Evolutionary conservation across 2,329 filamentous ascomycete species (phyloP).

Genomic region (Fusarium sp.): DNA sequence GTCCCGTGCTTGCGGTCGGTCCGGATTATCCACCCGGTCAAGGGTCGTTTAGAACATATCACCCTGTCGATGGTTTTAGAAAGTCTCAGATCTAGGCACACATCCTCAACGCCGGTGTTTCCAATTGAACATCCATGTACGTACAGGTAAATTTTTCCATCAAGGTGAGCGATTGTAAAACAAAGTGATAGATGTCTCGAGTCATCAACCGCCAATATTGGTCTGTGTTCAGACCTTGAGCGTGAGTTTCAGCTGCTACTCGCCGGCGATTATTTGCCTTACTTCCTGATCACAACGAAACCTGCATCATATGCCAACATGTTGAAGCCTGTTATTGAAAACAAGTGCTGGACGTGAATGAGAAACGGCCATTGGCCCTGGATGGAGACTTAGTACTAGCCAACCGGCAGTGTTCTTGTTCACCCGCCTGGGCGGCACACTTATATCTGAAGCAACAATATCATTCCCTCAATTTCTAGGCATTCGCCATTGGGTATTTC

Average conservation of each 20-base stretch:
- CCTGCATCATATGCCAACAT: not conserved
- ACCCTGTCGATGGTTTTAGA: constrained; percentile 28
- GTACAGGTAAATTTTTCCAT: constrained; percentile 4
- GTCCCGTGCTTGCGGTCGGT: constrained; percentile 32
- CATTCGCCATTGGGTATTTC: not conserved
- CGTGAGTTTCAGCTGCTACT: constrained; percentile 9
- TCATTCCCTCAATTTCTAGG: not conserved
- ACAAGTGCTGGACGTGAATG: not conserved
- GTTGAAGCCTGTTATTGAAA: not conserved
- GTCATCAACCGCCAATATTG: not conserved
- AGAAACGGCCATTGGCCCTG: not conserved
- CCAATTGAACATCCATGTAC: constrained; percentile 25
- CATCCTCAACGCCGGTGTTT: constrained; percentile 41
- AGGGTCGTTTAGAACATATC: constrained; percentile 24
- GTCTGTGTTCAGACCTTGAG: not conserved
- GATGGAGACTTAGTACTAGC: not conserved
- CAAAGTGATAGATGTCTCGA: not conserved
- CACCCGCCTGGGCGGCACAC: not conserved
- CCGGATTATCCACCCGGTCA: constrained; percentile 40
- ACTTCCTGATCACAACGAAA: not conserved
- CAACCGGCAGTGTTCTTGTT: not conserved
- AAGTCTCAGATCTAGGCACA: constrained; percentile 31
- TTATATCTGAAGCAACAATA: not conserved
- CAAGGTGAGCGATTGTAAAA: constrained; percentile 2
- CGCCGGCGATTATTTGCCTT: not conserved